Base-by-base conservation (phyloP, 805 yeast genomes). In the Clavispora fructus region DNA sequence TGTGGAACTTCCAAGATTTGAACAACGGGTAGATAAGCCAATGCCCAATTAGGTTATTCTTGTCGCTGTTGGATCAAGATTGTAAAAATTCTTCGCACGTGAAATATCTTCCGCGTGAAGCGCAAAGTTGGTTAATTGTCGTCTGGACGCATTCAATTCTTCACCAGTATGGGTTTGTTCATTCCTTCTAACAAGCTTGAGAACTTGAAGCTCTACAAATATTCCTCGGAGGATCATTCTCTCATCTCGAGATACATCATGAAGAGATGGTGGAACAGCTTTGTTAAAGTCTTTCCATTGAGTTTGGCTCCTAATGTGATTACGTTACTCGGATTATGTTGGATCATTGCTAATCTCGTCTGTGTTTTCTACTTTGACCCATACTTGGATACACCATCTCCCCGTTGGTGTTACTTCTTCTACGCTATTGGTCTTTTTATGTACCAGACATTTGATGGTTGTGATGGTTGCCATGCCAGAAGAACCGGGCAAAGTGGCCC, bases 401-500 rank as follows among this genome's bases (percentile, higher is more conserved):
- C 98, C 7, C 63, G 76, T 30, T 87, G 95, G 95, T 77, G 83
- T 14, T 87, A 85, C 61, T 77, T 78, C 54, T 69, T 83, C 39
- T 87, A 87, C 62, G 97, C 95, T 0, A 60, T 86, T 51, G 92
- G 95, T 6, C 68, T 91, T 54, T 90, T 91, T 61, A 70, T 90
- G 76, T 91, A 91, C 64, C 98, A 91, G 63, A 91, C 97, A 0
- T 89, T 91, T 63, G 98, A 91, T 64, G 96, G 96, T 0, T 87
- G 96, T 65, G 98, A 91, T 65, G 98, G 98, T 5, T 78, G 86
- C 52, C 98, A 91, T 64, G 97, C 97, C 23, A 81, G 98, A 61
- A 80, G 92, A 59, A 91, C 97, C 1, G 95, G 95, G n/a, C 95
- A 89, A 65, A 79, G 88, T 51, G 94, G 97, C 3, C 97, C 98